A percentile compares a stretch with the other conserved stretches of the same genome.
Conservation (phyloP, 768 basidiomycete species). For the Boletus eberwhitei region DNA sequence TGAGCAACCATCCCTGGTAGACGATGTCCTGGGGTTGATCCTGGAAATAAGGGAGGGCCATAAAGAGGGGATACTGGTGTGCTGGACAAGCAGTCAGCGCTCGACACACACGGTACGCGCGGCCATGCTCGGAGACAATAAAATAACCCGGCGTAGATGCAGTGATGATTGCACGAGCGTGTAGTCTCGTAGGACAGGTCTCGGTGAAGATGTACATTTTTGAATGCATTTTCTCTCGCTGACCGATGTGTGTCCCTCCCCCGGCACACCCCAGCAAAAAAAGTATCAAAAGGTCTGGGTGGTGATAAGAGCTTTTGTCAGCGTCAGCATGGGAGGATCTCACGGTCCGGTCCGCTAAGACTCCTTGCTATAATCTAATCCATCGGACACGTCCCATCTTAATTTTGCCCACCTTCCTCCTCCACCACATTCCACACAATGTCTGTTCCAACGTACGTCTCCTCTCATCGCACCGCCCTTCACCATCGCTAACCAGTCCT, state of each 20-base stretch:
- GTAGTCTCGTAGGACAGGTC: constrained; percentile 3
- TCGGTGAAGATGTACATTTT: neutral
- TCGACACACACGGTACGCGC: neutral
- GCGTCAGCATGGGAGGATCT: constrained; percentile 20
- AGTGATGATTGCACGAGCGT: neutral
- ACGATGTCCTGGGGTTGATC: constrained; percentile 33
- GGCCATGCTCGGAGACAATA: constrained; percentile 12
- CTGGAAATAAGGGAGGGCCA: constrained; percentile 14
- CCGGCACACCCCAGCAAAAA: no score
- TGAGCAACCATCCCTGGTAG: constrained; percentile 76
- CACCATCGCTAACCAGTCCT: constrained; percentile 22
- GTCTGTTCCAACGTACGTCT: constrained; percentile 51
- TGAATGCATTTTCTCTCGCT: constrained; percentile 11
- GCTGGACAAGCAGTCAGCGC: neutral
- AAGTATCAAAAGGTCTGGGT: neutral
- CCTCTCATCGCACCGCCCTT: neutral
- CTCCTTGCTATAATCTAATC: constrained; percentile 23
- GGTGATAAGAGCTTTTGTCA: neutral
- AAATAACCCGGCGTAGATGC: neutral
- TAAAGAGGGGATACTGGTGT: neutral
- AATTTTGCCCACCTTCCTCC: constrained; percentile 28
- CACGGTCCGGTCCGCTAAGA: constrained; percentile 16
- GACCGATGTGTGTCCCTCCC: neutral
- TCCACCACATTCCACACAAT: constrained; percentile 34
- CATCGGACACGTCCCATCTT: constrained; percentile 30